phyloP scores from a whole-genome alignment of 2,329 filamentous ascomycete species.

The Xylaria arbuscula region DNA sequence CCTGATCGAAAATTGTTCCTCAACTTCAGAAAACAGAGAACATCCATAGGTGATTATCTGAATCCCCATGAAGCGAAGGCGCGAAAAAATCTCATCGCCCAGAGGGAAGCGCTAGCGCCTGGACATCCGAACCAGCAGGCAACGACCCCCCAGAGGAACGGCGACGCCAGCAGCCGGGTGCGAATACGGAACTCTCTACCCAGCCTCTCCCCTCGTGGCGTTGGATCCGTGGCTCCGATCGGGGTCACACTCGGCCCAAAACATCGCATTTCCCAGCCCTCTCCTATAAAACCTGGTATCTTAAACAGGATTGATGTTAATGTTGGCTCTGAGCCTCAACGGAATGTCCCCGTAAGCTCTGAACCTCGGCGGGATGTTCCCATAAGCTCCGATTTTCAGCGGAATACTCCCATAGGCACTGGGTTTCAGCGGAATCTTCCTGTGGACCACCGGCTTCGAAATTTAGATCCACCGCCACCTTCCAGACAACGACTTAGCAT shows the following conservation, averaged over 20 bases:
- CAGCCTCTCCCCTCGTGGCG: no score
- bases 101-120: slow-evolving; percentile 14
- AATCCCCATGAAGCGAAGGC: slow-evolving; percentile 39
- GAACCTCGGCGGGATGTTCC: no score
- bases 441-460: neutral
- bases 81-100: slow-evolving; percentile 42
- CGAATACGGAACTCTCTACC: no score
- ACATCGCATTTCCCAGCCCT: no score
- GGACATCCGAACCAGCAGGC: slow-evolving; percentile 2
- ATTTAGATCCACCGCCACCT: neutral
- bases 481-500: neutral
- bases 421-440: neutral
- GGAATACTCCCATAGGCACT: neutral
- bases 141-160: slow-evolving; percentile 2
- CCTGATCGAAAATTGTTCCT: neutral
- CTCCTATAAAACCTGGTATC: no score
- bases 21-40: neutral
- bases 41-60: slow-evolving; percentile 1
- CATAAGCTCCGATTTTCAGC: no score
- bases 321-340: no score
- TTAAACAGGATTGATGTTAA: no score
- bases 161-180: slow-evolving; percentile 29
- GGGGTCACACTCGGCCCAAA: no score
- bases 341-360: no score
- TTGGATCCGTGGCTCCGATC: no score